Evolutionary conservation across 805 yeast species (phyloP).

Genomic region (Wickerhamiella kurtzmanii): DNA sequence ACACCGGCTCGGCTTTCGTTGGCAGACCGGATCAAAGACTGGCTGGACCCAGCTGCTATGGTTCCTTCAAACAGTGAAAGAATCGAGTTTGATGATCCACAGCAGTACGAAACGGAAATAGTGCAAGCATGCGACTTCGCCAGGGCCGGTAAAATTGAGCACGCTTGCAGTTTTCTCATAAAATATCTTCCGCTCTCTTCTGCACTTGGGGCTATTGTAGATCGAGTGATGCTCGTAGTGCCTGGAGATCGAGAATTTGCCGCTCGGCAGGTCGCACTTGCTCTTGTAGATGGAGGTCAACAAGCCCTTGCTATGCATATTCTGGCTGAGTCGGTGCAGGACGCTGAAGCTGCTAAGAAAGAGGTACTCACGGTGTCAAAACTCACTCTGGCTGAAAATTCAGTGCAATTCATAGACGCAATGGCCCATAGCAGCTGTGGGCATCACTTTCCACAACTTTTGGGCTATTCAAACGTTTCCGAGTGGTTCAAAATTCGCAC

Average conservation of each 20-base stretch:
- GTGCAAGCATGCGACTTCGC: conserved; percentile 2
- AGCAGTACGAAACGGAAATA: conserved; percentile 7
- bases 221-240: conserved; percentile 11
- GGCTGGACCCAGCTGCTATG: conserved; percentile 10
- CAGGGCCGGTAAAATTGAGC: conserved; percentile 3
- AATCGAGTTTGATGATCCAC: not conserved
- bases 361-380: not conserved
- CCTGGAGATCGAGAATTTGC: conserved; percentile 6
- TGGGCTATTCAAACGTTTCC: conserved; percentile 3
- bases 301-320: conserved; percentile 15
- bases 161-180: conserved; percentile 9
- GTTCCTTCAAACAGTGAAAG: not conserved
- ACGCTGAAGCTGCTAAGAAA: not conserved
- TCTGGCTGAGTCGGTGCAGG: conserved; percentile 6
- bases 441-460: conserved; percentile 14
- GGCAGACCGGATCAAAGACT: conserved; percentile 12
- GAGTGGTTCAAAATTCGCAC: conserved; percentile 12
- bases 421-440: not conserved
- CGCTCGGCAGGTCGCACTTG: conserved; percentile 10
- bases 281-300: conserved; percentile 9
- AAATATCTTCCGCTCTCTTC: conserved; percentile 12
- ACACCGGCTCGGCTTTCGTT: conserved; percentile 5
- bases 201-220: conserved; percentile 8
- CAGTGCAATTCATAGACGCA: not conserved
- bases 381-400: not conserved